phyloP scores from a whole-genome alignment of 345 rosid species.

The Eucalyptus guilfoylei region DNA sequence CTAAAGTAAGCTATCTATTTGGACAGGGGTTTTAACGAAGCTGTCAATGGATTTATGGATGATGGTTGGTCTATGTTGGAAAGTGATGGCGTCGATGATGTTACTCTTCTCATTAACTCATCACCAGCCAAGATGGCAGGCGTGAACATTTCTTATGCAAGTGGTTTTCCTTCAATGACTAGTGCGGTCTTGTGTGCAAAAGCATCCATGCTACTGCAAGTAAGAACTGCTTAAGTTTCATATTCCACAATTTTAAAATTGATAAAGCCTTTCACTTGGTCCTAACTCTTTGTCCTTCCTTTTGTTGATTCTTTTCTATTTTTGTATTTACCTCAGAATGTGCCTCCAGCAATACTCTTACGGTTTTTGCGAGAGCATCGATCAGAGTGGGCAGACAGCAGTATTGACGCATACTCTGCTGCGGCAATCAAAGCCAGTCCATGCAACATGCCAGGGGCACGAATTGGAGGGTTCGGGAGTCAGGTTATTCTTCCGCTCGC shows the following conservation, averaged over 20 bases:
- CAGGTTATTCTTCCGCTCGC: slow-evolving; percentile 96
- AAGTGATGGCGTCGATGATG: slow-evolving; percentile 92
- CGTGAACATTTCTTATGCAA: slow-evolving; percentile 48
- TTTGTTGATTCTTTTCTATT: neutral
- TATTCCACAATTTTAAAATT: neutral
- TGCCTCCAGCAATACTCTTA: slow-evolving; percentile 88
- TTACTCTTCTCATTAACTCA: slow-evolving; percentile 78
- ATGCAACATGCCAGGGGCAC: slow-evolving; percentile 61
- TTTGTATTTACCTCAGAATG: slow-evolving; percentile 41
- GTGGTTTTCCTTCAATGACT: slow-evolving; percentile 65
- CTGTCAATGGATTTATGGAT: slow-evolving; percentile 84
- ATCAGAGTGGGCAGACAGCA: slow-evolving; percentile 97
- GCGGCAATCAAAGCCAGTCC: slow-evolving; percentile 91
- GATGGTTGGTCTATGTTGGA: slow-evolving; percentile 96
- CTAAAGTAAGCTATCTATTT: neutral
- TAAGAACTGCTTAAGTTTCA: neutral
- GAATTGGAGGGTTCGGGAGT: slow-evolving; percentile 82
- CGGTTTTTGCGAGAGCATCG: slow-evolving; percentile 92
- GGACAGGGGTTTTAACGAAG: slow-evolving; percentile 91
- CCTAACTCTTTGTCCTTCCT: neutral
- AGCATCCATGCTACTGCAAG: slow-evolving; percentile 97
- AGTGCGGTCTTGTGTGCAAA: slow-evolving; percentile 81
- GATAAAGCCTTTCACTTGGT: neutral
- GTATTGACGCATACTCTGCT: slow-evolving; percentile 86
- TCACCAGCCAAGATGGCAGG: slow-evolving; percentile 87